phyloP scores from a whole-genome alignment of 2,329 filamentous ascomycete species.

The Tolypocladium pustulatum region DNA sequence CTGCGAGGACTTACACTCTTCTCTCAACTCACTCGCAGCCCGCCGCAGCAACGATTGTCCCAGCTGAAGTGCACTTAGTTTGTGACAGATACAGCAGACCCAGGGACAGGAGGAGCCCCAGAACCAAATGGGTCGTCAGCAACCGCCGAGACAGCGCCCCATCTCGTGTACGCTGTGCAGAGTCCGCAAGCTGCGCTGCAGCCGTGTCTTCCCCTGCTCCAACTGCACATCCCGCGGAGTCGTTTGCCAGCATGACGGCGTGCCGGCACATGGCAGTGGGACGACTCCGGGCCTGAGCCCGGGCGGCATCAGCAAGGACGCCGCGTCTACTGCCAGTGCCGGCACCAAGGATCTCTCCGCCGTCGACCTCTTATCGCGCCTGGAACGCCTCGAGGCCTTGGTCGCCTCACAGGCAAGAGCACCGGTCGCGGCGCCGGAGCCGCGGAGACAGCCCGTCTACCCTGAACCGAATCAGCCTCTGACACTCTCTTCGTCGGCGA shows the following conservation, averaged over 20 bases:
- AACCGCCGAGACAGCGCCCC: conserved; percentile 18
- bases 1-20: background rate
- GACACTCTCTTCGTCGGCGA: conserved; percentile 6
- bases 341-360: conserved; percentile 8
- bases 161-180: conserved; percentile 24
- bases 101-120: background rate
- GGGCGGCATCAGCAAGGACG: background rate
- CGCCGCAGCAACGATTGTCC: background rate
- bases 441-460: background rate
- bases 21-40: background rate
- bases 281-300: background rate
- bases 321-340: background rate
- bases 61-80: background rate
- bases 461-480: conserved; percentile 2
- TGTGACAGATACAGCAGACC: background rate
- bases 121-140: conserved; percentile 20
- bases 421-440: background rate
- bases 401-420: conserved; percentile 5
- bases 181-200: conserved; percentile 24
- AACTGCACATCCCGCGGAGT: conserved; percentile 25
- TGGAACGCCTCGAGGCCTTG: conserved; percentile 11
- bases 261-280: background rate
- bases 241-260: conserved; percentile 14
- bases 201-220: conserved; percentile 23
- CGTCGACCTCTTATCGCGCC: conserved; percentile 11